Evolutionary conservation across 192 early-diverging fungal species (phyloP).

Genomic region (Dispira simplex): DNA sequence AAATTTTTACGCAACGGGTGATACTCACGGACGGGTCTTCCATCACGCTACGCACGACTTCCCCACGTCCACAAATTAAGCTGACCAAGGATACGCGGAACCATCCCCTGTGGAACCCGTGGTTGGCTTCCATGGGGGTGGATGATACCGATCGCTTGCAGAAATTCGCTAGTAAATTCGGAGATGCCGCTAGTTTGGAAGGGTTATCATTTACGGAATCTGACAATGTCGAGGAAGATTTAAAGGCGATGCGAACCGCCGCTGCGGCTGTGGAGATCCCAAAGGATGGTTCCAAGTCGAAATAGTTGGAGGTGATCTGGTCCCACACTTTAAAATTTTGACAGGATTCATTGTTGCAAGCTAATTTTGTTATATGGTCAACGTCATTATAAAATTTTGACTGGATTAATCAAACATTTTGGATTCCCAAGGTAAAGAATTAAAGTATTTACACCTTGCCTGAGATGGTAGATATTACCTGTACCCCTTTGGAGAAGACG

Average conservation of each 20-base stretch:
- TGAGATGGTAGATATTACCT: too few relatives aligned
- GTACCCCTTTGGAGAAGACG: too few relatives aligned
- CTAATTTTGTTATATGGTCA: too few relatives aligned
- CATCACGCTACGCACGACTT: constrained; percentile 64
- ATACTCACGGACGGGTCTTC: constrained; percentile 82
- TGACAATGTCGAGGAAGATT: neutral
- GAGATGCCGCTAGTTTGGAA: constrained; percentile 39
- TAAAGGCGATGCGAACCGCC: neutral
- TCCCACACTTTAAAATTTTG: too few relatives aligned
- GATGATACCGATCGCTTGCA: constrained; percentile 70
- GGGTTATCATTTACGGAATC: constrained; percentile 18
- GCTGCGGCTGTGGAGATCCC: neutral
- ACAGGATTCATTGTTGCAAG: too few relatives aligned
- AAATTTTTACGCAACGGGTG: constrained; percentile 68
- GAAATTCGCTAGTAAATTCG: constrained; percentile 69
- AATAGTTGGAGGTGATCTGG: too few relatives aligned
- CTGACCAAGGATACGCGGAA: constrained; percentile 88
- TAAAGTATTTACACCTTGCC: too few relatives aligned
- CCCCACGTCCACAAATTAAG: constrained; percentile 68
- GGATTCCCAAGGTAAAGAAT: too few relatives aligned
- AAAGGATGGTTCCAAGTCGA: too few relatives aligned
- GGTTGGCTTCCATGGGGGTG: constrained; percentile 30
- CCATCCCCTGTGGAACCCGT: constrained; percentile 87
- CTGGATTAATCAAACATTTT: too few relatives aligned
- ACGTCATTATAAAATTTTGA: too few relatives aligned